Base-by-base conservation (phyloP, 169 alveolate species). In the Blepharisma undulans region DNA sequence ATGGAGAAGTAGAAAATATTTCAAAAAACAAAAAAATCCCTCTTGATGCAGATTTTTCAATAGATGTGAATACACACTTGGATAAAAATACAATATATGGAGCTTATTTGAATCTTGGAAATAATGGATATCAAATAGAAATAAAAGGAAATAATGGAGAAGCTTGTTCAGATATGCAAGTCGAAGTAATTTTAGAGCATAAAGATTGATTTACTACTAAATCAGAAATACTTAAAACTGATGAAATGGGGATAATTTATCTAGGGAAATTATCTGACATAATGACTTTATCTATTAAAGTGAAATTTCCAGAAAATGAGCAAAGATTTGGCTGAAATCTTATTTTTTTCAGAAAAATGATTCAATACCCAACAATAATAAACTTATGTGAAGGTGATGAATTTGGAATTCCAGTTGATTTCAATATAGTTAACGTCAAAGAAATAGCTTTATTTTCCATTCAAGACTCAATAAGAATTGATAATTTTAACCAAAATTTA, bases 351-450 rank as follows among this genome's bases (percentile, higher is more conserved):
- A 25, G 7, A 18, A n/a, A 76, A 12, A 18, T 76, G 82, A 48
- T 34, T 1, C 21, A 71, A 4, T 30, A 93, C 71, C 94, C 96
- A 0, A 1, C 59, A 22, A 12, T 21, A 4, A 34, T 91, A 30
- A 81, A 90, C n/a, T 29, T 89, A 12, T 48, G 93, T n/a, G 93
- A 93, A 92, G 84, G 76, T 14, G 95, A 93, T 61, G 33, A 34
- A 21, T 48, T 93, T 82, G 91, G 84, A 3, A 33, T 91, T 36
- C 96, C 96, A 2, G 66, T 92, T 25, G 25, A 79, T n/a, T 22
- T 21, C 14, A n/a, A 32, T 27, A 18, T 21, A 22, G 8, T 30
- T 21, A 25, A 76, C 27, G 30, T n/a, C n/a, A n/a, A n/a, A n/a
- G n/a, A n/a, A n/a, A n/a, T n/a, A n/a, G n/a, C n/a, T n/a, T n/a